Evolutionary conservation across 257 asterid genomes (phyloP).

Genomic region (Knoxia roxburghii): DNA sequence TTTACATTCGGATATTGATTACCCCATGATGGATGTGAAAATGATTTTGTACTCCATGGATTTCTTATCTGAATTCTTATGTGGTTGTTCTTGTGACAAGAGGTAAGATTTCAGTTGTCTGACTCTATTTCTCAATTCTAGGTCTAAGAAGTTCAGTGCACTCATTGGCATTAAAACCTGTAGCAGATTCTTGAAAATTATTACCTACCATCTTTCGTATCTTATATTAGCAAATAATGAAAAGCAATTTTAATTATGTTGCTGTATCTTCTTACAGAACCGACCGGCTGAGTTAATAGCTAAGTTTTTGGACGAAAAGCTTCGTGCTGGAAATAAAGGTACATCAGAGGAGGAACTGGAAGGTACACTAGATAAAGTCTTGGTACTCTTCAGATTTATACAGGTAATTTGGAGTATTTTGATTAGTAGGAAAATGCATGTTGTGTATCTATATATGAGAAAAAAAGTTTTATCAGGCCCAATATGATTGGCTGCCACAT

Average conservation of each 20-base stretch:
- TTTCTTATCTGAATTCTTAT: no score
- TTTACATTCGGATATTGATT: neutral
- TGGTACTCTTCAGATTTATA: constrained; percentile 91
- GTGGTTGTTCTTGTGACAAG: no score
- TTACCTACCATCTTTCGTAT: neutral
- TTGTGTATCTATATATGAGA: no score
- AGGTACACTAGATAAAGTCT: constrained; percentile 92
- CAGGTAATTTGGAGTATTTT: constrained; percentile 47
- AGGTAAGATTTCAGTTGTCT: neutral
- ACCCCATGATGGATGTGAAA: neutral
- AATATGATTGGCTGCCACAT: no score
- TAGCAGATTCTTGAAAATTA: no score
- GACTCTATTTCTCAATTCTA: neutral
- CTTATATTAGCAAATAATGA: neutral
- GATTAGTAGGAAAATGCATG: neutral
- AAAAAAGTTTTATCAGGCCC: no score
- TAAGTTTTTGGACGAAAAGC: constrained; percentile 93
- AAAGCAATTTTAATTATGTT: neutral
- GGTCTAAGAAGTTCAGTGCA: neutral
- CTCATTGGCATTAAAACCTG: neutral
- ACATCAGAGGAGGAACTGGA: constrained; percentile 99
- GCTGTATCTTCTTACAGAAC: constrained; percentile 39
- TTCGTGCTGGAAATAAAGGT: constrained; percentile 98
- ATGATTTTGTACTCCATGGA: no score
- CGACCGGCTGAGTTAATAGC: constrained; percentile 98